These are phyloP conservation scores for Trametes sanguinea DNA, from an alignment of 768 basidiomycete species.

Conservation along the genomic window DNA sequence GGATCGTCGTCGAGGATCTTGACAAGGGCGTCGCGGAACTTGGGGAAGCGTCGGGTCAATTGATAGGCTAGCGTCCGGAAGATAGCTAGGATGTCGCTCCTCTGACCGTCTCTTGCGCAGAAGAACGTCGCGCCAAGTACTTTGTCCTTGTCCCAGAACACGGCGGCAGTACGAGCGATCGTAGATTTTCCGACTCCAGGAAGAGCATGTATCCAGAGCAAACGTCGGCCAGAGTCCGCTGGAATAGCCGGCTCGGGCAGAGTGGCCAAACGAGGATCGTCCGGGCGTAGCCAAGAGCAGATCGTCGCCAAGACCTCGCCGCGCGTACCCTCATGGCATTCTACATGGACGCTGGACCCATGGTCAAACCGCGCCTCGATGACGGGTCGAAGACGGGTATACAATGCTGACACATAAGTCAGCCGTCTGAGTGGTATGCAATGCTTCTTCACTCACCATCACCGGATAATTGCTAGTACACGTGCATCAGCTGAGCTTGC, in stretches of 20 bases:
- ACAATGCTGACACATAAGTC: not conserved
- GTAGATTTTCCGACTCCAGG: conserved; percentile 21
- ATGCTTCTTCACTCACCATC: not conserved
- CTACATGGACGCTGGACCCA: not conserved
- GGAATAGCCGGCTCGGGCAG: not conserved
- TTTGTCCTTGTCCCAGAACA: not conserved
- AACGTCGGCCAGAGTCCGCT: not conserved
- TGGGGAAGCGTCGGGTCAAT: conserved; percentile 6
- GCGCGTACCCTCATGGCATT: not conserved
- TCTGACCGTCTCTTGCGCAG: conserved; percentile 17
- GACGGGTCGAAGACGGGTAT: not conserved
- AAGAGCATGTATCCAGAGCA: conserved; percentile 20
- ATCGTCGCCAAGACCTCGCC: not conserved
- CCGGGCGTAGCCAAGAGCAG: not conserved
- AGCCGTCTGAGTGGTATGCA: not conserved
- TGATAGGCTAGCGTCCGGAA: conserved; percentile 20
- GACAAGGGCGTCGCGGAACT: not conserved
- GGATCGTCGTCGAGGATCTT: not conserved
- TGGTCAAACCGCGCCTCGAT: not conserved
- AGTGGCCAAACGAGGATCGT: not conserved
- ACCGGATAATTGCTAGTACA: not conserved
- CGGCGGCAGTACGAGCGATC: conserved; percentile 11
- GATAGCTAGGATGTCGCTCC: conserved; percentile 10
- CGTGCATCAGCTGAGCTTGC: no score
- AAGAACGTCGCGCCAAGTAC: conserved; percentile 22